Evolutionary conservation across 2,329 filamentous ascomycete species (phyloP).

Genomic region (Trichophyton verrucosum): DNA sequence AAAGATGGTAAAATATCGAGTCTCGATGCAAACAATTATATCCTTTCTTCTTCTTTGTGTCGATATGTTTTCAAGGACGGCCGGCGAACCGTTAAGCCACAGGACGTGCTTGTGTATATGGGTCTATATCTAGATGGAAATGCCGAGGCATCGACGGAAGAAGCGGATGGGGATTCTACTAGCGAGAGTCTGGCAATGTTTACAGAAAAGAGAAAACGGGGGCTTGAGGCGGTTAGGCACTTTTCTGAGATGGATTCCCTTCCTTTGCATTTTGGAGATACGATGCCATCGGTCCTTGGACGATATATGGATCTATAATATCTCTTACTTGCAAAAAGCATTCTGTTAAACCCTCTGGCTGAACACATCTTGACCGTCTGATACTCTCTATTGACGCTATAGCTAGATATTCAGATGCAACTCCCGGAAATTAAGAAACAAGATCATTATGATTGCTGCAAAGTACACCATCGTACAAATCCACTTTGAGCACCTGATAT

Average conservation of each 20-base stretch:
- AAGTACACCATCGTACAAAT: no score
- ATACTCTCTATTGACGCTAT: neutral
- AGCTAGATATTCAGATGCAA: no score
- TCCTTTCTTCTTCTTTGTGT: conserved; percentile 1
- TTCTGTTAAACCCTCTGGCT: neutral
- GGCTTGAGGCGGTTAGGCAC: neutral
- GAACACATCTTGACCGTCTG: neutral
- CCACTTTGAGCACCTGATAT: no score
- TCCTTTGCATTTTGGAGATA: conserved; percentile 5
- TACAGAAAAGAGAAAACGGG: neutral
- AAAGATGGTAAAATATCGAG: neutral
- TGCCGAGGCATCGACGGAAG: neutral
- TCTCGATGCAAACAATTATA: neutral
- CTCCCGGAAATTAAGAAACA: no score
- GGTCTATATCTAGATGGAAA: neutral
- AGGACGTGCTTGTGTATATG: neutral
- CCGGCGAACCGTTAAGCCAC: conserved; percentile 2
- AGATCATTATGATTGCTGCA: no score
- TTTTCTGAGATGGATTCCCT: neutral
- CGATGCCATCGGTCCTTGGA: conserved; percentile 1
- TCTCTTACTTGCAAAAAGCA: neutral
- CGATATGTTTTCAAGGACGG: conserved; percentile 6
- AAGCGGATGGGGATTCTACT: neutral
- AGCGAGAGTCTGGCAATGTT: neutral
- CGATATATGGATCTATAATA: conserved; percentile 1